These are phyloP conservation scores for Rugonectria rugulosa DNA, from an alignment of 2,329 filamentous ascomycete species.

Conservation along the genomic window DNA sequence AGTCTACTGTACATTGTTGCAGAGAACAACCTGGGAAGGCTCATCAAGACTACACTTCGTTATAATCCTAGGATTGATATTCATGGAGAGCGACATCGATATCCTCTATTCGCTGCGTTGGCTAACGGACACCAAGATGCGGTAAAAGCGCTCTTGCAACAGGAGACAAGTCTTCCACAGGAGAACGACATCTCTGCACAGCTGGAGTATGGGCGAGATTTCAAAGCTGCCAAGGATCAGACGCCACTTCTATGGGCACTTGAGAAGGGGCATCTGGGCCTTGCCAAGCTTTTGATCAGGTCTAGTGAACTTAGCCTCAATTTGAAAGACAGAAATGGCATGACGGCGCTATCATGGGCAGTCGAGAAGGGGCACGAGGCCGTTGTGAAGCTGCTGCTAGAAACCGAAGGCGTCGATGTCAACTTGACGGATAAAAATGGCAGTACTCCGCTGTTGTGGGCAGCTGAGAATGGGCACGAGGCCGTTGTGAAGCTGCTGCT, in stretches of 20 bases:
- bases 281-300: background rate
- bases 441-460: background rate
- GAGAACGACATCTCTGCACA: background rate
- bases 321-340: background rate
- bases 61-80: background rate
- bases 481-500: background rate
- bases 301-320: background rate
- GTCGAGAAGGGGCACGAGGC: background rate
- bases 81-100: constrained; percentile 4
- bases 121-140: background rate
- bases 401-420: background rate
- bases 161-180: background rate
- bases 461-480: background rate
- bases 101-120: constrained; percentile 18
- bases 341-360: background rate
- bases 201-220: background rate
- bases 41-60: background rate
- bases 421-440: no score
- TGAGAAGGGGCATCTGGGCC: background rate
- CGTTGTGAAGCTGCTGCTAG: background rate
- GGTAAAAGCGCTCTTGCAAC: constrained; percentile 4
- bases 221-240: background rate
- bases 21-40: background rate
- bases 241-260: background rate
- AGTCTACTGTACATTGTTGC: constrained; percentile 25